Percentiles rank a stretch among this genome's conserved stretches.
Evolutionary conservation across 2,329 filamentous ascomycete species (phyloP).

Genomic region (Microascus cirrosus): DNA sequence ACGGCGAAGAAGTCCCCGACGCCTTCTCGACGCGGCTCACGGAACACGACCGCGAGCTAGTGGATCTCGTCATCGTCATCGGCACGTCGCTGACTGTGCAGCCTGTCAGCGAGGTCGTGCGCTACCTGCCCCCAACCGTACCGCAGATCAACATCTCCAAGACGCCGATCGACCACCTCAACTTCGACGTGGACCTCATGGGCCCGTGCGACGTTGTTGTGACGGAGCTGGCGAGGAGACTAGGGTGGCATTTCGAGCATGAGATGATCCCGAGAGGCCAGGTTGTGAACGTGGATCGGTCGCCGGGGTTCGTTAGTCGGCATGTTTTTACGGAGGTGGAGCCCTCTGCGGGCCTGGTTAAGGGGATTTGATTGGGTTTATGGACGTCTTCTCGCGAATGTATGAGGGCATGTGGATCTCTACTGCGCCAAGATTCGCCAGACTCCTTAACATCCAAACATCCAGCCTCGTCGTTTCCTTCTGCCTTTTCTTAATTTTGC

Average conservation of each 20-base stretch:
- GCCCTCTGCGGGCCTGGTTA: neutral
- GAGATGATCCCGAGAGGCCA: constrained; percentile 69
- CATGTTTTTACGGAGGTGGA: neutral
- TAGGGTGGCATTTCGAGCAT: constrained; percentile 71
- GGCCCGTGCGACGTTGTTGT: constrained; percentile 91
- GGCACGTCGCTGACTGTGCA: constrained; percentile 93
- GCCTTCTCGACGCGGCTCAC: constrained; percentile 72
- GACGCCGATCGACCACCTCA: constrained; percentile 75
- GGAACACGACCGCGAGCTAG: constrained; percentile 66
- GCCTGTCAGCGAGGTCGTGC: constrained; percentile 84
- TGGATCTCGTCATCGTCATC: constrained; percentile 89
- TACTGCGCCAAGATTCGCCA: too few species aligned
- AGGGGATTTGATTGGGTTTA: too few species aligned
- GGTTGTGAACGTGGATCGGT: constrained; percentile 43
- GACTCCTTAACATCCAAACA: too few species aligned
- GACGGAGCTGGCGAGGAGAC: constrained; percentile 69
- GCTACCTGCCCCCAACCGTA: constrained; percentile 64
- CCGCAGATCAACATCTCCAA: constrained; percentile 87
- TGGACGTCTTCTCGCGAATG: too few species aligned
- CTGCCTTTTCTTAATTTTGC: too few species aligned
- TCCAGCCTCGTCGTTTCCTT: too few species aligned
- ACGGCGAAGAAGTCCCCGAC: constrained; percentile 80
- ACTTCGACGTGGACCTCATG: constrained; percentile 94
- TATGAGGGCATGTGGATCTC: too few species aligned
- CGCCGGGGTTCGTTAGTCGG: constrained; percentile 1